These are phyloP conservation scores for Ramularia collo-cygni DNA, from an alignment of 2,329 filamentous ascomycete species.

Conservation along the genomic window DNA sequence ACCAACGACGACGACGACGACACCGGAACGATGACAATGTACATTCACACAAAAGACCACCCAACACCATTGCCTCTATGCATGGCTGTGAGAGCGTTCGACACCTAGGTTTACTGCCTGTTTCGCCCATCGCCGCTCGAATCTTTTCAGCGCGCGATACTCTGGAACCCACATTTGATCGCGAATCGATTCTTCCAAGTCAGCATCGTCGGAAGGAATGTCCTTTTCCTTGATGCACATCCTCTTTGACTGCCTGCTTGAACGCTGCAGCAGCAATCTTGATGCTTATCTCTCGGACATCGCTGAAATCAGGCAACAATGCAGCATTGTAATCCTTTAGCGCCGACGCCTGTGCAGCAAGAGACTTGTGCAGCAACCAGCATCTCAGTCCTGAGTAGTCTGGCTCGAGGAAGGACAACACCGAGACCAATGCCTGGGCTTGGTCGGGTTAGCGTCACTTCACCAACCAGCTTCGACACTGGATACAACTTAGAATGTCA, in stretches of 20 bases:
- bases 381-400: slow-evolving; percentile 66
- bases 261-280: slow-evolving; percentile 72
- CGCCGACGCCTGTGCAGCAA: slow-evolving; percentile 66
- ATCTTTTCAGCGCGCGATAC: slow-evolving; percentile 43
- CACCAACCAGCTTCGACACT: background rate
- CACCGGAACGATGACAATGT: no score
- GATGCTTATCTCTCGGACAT: slow-evolving; percentile 69
- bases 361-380: slow-evolving; percentile 68
- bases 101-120: slow-evolving; percentile 5
- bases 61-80: no score
- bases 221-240: slow-evolving; percentile 55
- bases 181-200: slow-evolving; percentile 63
- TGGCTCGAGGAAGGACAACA: slow-evolving; percentile 61
- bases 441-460: background rate
- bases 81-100: background rate
- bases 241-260: slow-evolving; percentile 61
- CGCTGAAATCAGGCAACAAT: slow-evolving; percentile 67
- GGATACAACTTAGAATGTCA: slow-evolving; percentile 52
- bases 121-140: slow-evolving; percentile 6
- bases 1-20: no score
- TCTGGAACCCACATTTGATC: slow-evolving; percentile 75
- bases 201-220: slow-evolving; percentile 54
- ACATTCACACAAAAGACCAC: no score
- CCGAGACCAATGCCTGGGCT: slow-evolving; percentile 67
- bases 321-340: slow-evolving; percentile 57